These are phyloP conservation scores for Phymatotrichopsis omnivora DNA, from an alignment of 2,329 filamentous ascomycete genomes.

Conservation along the genomic window DNA sequence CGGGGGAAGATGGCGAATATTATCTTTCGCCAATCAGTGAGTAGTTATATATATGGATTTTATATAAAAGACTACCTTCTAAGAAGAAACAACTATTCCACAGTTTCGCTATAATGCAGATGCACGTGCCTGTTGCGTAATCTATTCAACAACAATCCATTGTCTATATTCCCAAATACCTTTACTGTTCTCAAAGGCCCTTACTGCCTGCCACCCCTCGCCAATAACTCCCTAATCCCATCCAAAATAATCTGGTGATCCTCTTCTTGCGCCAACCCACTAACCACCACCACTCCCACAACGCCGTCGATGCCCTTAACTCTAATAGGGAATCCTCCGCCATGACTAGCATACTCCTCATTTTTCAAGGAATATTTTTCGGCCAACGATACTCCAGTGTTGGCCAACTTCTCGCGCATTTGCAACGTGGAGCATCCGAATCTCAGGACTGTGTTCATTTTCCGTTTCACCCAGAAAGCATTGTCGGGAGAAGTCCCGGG, in stretches of 20 bases:
- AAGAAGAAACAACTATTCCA: no score
- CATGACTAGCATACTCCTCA: constrained; percentile 63
- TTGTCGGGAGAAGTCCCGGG: constrained; percentile 61
- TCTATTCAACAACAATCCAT: no score
- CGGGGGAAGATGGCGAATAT: no score
- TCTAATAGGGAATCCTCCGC: constrained; percentile 62
- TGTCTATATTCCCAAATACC: no score
- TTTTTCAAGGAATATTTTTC: constrained; percentile 54
- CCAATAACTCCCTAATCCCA: constrained; percentile 48
- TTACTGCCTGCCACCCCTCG: constrained; percentile 23
- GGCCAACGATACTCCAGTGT: constrained; percentile 55
- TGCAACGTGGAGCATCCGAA: constrained; percentile 63
- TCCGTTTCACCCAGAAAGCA: constrained; percentile 59
- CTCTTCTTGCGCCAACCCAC: constrained; percentile 64
- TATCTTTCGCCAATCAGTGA: no score
- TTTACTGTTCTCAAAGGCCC: no score
- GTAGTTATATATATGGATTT: no score
- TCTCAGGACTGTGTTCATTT: constrained; percentile 60
- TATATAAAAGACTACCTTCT: no score
- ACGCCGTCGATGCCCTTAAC: constrained; percentile 66
- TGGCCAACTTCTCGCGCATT: constrained; percentile 55
- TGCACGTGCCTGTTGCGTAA: no score
- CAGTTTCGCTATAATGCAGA: no score
- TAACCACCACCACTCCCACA: constrained; percentile 64
- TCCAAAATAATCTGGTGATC: constrained; percentile 69